These are phyloP conservation scores for Lactarius indigo DNA, from an alignment of 768 basidiomycete species.

Conservation along the genomic window DNA sequence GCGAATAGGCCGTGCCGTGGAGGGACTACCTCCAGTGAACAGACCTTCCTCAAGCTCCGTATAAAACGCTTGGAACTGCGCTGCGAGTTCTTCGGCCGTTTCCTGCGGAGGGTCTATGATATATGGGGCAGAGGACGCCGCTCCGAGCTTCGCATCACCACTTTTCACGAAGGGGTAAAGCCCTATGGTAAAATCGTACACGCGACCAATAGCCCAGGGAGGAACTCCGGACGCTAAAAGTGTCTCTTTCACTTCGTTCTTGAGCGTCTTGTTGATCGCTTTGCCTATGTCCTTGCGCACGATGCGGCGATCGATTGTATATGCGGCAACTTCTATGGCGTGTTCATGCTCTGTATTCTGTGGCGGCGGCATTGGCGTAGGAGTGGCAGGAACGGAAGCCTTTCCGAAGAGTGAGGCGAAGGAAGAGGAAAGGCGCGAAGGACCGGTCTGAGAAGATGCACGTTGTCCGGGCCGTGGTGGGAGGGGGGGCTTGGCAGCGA, in stretches of 20 bases:
- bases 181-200: conserved; percentile 50
- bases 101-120: conserved; percentile 45
- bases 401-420: conserved; percentile 28
- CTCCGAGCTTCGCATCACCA: conserved; percentile 8
- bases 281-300: conserved; percentile 51
- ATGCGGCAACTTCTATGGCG: conserved; percentile 54
- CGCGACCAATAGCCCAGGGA: conserved; percentile 58
- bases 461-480: conserved; percentile 32
- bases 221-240: conserved; percentile 42
- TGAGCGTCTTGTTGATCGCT: conserved; percentile 50
- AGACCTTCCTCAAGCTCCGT: conserved; percentile 62
- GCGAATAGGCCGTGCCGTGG: conserved; percentile 26
- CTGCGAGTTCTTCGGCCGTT: conserved; percentile 48
- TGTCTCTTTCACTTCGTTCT: conserved; percentile 50
- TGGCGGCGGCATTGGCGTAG: conserved; percentile 17
- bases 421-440: conserved; percentile 28
- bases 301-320: conserved; percentile 53
- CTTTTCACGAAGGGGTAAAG: conserved; percentile 56
- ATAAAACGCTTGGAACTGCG: conserved; percentile 72
- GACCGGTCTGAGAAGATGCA: conserved; percentile 19
- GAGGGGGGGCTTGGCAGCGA: conserved; percentile 27
- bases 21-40: conserved; percentile 39
- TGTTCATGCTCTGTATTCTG: conserved; percentile 32
- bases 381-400: conserved; percentile 17
- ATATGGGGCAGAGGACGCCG: conserved; percentile 29